These are phyloP conservation scores for Boletus sp. DNA, from an alignment of 1,284 basidiomycete species.

Conservation along the genomic window DNA sequence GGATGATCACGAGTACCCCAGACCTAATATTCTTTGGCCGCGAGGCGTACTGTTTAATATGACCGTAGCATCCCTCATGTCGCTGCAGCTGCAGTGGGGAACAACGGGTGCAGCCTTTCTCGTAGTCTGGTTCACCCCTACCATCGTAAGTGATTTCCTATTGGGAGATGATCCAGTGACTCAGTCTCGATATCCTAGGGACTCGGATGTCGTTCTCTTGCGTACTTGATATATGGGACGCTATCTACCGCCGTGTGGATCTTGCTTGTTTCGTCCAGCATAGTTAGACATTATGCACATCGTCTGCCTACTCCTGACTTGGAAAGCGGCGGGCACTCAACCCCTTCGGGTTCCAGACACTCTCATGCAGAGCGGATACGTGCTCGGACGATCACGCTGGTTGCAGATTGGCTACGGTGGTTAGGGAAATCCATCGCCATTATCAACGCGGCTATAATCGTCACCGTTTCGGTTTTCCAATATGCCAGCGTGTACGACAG, in stretches of 20 bases:
- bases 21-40: slow-evolving; percentile 23
- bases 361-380: background rate
- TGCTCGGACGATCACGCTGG: background rate
- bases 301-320: background rate
- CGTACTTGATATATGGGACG: slow-evolving; percentile 39
- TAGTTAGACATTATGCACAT: slow-evolving; percentile 20
- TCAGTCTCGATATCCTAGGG: slow-evolving; percentile 9
- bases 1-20: background rate
- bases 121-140: slow-evolving; percentile 39
- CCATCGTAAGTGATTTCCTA: slow-evolving; percentile 20
- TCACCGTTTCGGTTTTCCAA: slow-evolving; percentile 23
- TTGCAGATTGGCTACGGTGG: slow-evolving; percentile 24
- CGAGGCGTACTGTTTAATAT: slow-evolving; percentile 33
- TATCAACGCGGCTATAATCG: slow-evolving; percentile 20
- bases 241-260: slow-evolving; percentile 39
- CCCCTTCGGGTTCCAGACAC: background rate
- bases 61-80: slow-evolving; percentile 34
- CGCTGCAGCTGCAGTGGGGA: slow-evolving; percentile 40
- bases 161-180: background rate
- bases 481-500: slow-evolving; percentile 21
- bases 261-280: slow-evolving; percentile 38
- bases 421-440: slow-evolving; percentile 25
- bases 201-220: slow-evolving; percentile 41
- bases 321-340: background rate
- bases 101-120: slow-evolving; percentile 39